phyloP scores from a whole-genome alignment of 345 rosid genomes.

The Sonneratia caseolaris region DNA sequence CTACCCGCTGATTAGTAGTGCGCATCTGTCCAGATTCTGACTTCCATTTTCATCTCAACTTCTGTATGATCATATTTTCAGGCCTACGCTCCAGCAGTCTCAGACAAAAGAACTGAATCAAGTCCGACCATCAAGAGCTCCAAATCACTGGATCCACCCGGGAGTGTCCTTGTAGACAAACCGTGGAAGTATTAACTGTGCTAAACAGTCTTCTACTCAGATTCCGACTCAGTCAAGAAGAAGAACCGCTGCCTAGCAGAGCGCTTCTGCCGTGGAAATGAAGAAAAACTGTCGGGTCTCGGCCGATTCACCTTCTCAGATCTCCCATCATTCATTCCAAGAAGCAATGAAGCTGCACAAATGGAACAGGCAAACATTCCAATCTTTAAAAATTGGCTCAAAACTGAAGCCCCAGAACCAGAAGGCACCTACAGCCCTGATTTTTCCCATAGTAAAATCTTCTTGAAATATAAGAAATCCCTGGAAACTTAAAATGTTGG shows the following conservation, averaged over 20 bases:
- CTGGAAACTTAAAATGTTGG: background rate
- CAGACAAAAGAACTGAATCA: background rate
- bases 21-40: background rate
- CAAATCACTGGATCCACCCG: background rate
- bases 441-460: background rate
- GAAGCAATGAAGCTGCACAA: conserved; percentile 69
- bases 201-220: conserved; percentile 31
- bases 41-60: background rate
- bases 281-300: conserved; percentile 63
- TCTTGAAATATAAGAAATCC: background rate
- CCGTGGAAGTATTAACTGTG: too few relatives aligned
- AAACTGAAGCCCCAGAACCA: background rate
- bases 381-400: background rate
- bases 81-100: background rate
- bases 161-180: background rate
- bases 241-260: conserved; percentile 65
- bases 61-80: background rate
- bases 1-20: conserved; percentile 4
- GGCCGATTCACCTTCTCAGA: conserved; percentile 53
- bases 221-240: conserved; percentile 70
- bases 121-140: background rate
- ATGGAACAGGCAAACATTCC: background rate
- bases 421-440: background rate
- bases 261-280: conserved; percentile 85
- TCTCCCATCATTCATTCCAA: conserved; percentile 64